Base-by-base conservation (phyloP, 139 green algal genomes). In the Coccomyxa sp. region DNA sequence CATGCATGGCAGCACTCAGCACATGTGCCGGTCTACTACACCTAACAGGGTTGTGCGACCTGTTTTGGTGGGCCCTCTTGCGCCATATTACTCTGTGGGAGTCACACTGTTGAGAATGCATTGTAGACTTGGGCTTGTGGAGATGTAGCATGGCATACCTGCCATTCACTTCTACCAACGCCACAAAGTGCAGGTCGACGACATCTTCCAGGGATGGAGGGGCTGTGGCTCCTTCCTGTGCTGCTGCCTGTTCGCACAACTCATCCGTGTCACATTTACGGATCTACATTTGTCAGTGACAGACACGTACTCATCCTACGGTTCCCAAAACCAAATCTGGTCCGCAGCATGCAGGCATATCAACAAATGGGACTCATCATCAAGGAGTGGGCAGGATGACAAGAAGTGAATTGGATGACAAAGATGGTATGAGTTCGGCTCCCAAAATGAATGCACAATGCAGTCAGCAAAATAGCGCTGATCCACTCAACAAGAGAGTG, bases 111-210 rank as follows among this genome's bases (percentile, higher is more conserved):
- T 74, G 21, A 27, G 21, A 10, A 74, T 23, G 66, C 66, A 27
- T n/a, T 27, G 66, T 27, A 74, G 66, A 23, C 4, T 30, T 74
- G 21, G 21, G 66, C 23, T 23, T 74, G 23, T 30, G 66, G 21
- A 74, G 4, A 27, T 27, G 66, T 74, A 74, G 66, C 1, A 81
- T 13, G 12, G n/a, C 1, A 31, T 60, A 67, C 11, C 25, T 30
- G 58, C 94, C 93, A 28, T 95, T 86, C 16, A 79, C 66, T 12
- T 93, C 45, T 14, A 98, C 93, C 63, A 98, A 93, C 15, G 90
- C 88, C 13, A 97, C 94, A 89, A 98, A 98, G 90, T 98, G 96
- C 28, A 98, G 87, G 82, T 96, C 80, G 10, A 98, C 90, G 10
- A 95, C 89, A 25, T 95, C 94, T 7, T 96, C 92, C 0, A 88